Conservation (phyloP, 169 alveolate genomes). For the Amoebophrya sp. region DNA sequence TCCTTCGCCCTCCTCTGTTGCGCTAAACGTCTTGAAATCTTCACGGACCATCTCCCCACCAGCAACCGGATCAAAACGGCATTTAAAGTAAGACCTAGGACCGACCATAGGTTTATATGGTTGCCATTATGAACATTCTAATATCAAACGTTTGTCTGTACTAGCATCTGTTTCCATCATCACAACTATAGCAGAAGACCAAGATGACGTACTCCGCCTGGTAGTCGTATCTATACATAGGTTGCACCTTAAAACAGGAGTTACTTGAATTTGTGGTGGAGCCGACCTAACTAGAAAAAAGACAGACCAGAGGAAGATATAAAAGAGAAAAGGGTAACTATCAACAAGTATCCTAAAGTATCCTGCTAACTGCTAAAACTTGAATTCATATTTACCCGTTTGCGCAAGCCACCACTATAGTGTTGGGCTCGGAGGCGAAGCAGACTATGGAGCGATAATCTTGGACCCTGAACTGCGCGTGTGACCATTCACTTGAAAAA, state of each 20-base stretch:
- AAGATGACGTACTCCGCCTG: too few relatives aligned
- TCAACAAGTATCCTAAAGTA: too few relatives aligned
- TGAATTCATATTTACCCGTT: background rate
- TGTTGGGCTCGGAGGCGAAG: background rate
- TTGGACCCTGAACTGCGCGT: background rate
- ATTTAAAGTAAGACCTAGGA: background rate
- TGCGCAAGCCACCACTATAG: background rate
- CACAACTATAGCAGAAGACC: too few relatives aligned
- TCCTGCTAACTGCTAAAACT: too few relatives aligned
- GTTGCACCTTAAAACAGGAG: background rate
- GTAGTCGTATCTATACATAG: too few relatives aligned
- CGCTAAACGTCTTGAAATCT: background rate
- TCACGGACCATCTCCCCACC: slow-evolving; percentile 2
- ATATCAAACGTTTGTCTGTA: too few relatives aligned
- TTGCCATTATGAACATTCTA: background rate
- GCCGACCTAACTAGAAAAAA: too few relatives aligned
- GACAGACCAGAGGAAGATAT: too few relatives aligned
- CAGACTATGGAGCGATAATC: background rate
- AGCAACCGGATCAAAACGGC: background rate
- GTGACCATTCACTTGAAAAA: background rate
- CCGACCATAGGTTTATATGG: background rate
- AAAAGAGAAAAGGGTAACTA: too few relatives aligned
- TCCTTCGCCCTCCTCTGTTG: background rate
- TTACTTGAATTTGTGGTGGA: too few relatives aligned
- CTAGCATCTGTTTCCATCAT: too few relatives aligned